A percentile compares a stretch with the other conserved stretches of the same genome.
These are phyloP conservation scores for Spathaspora sp. DNA, from an alignment of 1,139 yeast species.

Conservation along the genomic window DNA sequence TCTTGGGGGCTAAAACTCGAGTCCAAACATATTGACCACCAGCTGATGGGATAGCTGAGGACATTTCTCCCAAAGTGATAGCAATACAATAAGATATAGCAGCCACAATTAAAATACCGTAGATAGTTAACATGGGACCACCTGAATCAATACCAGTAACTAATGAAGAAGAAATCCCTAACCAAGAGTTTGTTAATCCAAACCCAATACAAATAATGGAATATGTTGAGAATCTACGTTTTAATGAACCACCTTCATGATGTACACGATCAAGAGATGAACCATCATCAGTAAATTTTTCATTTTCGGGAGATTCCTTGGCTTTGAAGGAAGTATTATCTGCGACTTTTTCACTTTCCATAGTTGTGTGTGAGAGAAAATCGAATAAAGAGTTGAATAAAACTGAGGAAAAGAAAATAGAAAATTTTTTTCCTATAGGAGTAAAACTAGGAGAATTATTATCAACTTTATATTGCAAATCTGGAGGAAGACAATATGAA, in stretches of 20 bases:
- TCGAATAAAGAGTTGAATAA: background rate
- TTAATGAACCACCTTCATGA: constrained; percentile 30
- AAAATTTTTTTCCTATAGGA: background rate
- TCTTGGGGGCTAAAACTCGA: constrained; percentile 51
- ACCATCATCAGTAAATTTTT: constrained; percentile 8
- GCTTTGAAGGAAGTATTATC: background rate
- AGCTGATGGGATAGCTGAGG: constrained; percentile 54
- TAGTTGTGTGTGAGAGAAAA: background rate
- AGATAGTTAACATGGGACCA: constrained; percentile 66
- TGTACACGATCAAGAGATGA: constrained; percentile 1
- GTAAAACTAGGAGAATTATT: background rate
- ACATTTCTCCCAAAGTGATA: constrained; percentile 46
- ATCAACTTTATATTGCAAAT: background rate
- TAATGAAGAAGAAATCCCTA: constrained; percentile 52
- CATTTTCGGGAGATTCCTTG: constrained; percentile 7
- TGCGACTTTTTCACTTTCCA: constrained; percentile 2
- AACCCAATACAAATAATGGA: constrained; percentile 67
- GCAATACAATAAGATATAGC: constrained; percentile 41
- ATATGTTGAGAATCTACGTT: constrained; percentile 51
- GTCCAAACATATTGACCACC: constrained; percentile 68
- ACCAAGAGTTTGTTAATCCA: constrained; percentile 71
- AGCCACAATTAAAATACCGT: constrained; percentile 66
- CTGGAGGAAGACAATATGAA: background rate
- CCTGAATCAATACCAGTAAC: constrained; percentile 65
- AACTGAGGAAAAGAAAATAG: background rate